Conservation (phyloP, 169 alveolate species). For the Plasmodium vivax region DNA sequence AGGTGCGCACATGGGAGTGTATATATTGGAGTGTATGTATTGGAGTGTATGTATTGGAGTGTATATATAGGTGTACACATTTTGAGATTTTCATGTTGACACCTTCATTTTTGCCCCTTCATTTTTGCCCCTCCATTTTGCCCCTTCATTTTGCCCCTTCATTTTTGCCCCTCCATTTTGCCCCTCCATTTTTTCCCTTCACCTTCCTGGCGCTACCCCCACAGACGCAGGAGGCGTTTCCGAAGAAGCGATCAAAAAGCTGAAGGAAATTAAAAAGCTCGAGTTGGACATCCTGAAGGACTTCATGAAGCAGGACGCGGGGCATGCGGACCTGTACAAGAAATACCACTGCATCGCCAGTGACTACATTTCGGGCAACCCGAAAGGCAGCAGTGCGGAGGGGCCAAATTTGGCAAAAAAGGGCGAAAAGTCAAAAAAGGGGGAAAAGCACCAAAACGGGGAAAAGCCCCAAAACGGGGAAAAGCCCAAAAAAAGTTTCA, state of each 20-base stretch:
- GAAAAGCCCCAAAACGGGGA: background rate
- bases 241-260: conserved; percentile 39
- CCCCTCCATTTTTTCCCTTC: background rate
- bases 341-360: conserved; percentile 68
- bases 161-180: background rate
- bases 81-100: too few relatives aligned
- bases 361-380: background rate
- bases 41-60: too few relatives aligned
- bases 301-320: conserved; percentile 20
- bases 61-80: background rate
- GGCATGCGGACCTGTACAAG: conserved; percentile 21
- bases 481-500: conserved; percentile 14
- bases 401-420: background rate
- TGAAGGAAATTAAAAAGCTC: conserved; percentile 47
- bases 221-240: conserved; percentile 50
- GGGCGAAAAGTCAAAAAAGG: background rate
- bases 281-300: conserved; percentile 64
- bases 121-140: background rate
- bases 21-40: background rate
- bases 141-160: background rate
- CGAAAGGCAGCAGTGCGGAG: background rate
- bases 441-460: background rate
- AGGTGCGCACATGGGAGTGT: conserved; percentile 6
- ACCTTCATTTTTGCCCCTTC: background rate
- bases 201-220: background rate